Evolutionary conservation across 345 rosid genomes (phyloP).

Genomic region (Aethionema arabicum): DNA sequence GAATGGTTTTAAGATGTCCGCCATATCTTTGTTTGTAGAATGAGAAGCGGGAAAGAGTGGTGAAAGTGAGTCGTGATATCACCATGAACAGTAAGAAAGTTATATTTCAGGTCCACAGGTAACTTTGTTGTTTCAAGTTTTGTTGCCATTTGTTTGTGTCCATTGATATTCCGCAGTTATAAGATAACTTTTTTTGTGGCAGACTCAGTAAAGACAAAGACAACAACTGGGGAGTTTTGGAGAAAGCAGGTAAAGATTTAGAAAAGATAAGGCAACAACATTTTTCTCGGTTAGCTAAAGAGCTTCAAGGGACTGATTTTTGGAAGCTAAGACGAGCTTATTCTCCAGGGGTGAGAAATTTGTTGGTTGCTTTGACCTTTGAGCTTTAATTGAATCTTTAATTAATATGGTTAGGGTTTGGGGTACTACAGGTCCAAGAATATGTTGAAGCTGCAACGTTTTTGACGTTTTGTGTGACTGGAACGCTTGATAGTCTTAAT

Average conservation of each 20-base stretch:
- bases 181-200: conserved; percentile 12
- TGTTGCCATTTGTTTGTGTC: conserved; percentile 4
- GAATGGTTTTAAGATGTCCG: neutral
- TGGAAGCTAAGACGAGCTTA: conserved; percentile 92
- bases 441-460: conserved; percentile 95
- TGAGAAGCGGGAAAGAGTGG: conserved; percentile 90
- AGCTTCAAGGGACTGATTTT: conserved; percentile 81
- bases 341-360: conserved; percentile 79
- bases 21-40: conserved; percentile 48
- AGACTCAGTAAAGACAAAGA: conserved; percentile 69
- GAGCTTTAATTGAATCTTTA: conserved; percentile 2
- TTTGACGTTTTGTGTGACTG: conserved; percentile 73
- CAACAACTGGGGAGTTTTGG: conserved; percentile 71
- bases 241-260: conserved; percentile 84
- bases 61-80: conserved; percentile 93
- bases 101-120: conserved; percentile 98
- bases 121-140: conserved; percentile 21
- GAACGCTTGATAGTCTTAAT: conserved; percentile 62
- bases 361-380: neutral
- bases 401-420: conserved; percentile 13
- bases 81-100: conserved; percentile 93
- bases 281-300: conserved; percentile 66
- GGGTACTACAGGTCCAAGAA: conserved; percentile 71
- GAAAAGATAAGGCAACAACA: conserved; percentile 58
- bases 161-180: neutral